Percentiles rank a stretch among this genome's conserved stretches.
Evolutionary conservation across 768 basidiomycete species (phyloP).

Genomic region (Pisolithus marmoratus): DNA sequence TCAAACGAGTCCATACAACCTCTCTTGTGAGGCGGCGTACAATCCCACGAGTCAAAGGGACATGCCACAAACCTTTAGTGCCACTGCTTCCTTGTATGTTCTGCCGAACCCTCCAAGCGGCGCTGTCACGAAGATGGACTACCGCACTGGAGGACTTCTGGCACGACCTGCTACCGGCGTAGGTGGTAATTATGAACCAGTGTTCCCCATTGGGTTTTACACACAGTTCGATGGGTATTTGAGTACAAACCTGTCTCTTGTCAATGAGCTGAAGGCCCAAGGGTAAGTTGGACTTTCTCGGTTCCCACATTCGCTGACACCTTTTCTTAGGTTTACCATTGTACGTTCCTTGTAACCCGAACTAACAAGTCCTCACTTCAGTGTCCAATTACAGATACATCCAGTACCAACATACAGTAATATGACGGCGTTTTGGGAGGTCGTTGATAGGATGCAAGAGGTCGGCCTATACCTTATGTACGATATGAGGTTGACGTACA

Average conservation of each 20-base stretch:
- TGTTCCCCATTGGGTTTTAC: conserved; percentile 43
- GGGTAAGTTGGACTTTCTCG: conserved; percentile 13
- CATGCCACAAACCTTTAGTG: conserved; percentile 38
- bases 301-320: not conserved
- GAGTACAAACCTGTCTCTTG: conserved; percentile 15
- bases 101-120: conserved; percentile 46
- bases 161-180: conserved; percentile 47
- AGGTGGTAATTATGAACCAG: conserved; percentile 43
- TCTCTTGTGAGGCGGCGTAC: conserved; percentile 23
- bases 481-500: conserved; percentile 73
- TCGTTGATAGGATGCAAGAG: conserved; percentile 68
- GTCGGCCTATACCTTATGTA: conserved; percentile 74
- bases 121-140: conserved; percentile 60
- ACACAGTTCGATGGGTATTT: conserved; percentile 36
- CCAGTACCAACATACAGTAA: conserved; percentile 64
- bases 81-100: conserved; percentile 41
- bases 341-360: conserved; percentile 20
- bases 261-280: conserved; percentile 28
- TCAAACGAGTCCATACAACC: conserved; percentile 25
- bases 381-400: conserved; percentile 43
- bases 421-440: conserved; percentile 47
- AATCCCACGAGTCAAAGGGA: conserved; percentile 29
- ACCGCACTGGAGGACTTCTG: conserved; percentile 51
- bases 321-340: conserved; percentile 16
- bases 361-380: not conserved